phyloP scores from a whole-genome alignment of 2,329 filamentous ascomycete genomes.

The Hypoxylon sp. region DNA sequence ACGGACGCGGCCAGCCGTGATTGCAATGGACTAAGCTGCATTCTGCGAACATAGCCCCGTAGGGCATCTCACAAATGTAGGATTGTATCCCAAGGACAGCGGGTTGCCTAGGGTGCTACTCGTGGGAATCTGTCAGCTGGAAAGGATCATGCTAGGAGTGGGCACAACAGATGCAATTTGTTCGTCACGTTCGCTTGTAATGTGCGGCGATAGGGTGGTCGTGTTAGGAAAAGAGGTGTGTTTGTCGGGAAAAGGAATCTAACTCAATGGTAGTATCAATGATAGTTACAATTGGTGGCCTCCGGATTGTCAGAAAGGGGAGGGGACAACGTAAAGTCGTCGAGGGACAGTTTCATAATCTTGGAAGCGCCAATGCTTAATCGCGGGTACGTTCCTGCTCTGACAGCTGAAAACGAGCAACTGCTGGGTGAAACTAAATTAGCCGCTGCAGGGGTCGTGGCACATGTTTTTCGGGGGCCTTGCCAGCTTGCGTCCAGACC shows the following conservation, averaged over 20 bases:
- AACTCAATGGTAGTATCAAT: slow-evolving; percentile 11
- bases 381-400: slow-evolving; percentile 27
- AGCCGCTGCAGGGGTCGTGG: slow-evolving; percentile 20
- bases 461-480: not conserved
- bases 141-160: slow-evolving; percentile 40
- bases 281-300: slow-evolving; percentile 18
- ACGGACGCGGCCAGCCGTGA: slow-evolving; percentile 79
- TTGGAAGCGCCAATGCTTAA: slow-evolving; percentile 27
- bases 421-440: slow-evolving; percentile 14
- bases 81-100: slow-evolving; percentile 35
- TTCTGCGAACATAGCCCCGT: slow-evolving; percentile 62
- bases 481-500: too few species aligned
- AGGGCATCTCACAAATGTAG: slow-evolving; percentile 51
- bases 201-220: slow-evolving; percentile 11
- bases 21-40: slow-evolving; percentile 78
- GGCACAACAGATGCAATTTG: slow-evolving; percentile 21
- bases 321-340: slow-evolving; percentile 31
- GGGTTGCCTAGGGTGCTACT: slow-evolving; percentile 17
- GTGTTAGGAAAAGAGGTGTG: slow-evolving; percentile 4
- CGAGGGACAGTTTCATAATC: slow-evolving; percentile 41
- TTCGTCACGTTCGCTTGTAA: slow-evolving; percentile 31
- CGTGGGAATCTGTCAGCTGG: slow-evolving; percentile 25
- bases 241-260: slow-evolving; percentile 4
- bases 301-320: slow-evolving; percentile 33
- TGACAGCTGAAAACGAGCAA: slow-evolving; percentile 28